A percentile compares a stretch with the other conserved stretches of the same genome.
Evolutionary conservation across 2,329 filamentous ascomycete genomes (phyloP).

Genomic region (Huntiella abstrusa): DNA sequence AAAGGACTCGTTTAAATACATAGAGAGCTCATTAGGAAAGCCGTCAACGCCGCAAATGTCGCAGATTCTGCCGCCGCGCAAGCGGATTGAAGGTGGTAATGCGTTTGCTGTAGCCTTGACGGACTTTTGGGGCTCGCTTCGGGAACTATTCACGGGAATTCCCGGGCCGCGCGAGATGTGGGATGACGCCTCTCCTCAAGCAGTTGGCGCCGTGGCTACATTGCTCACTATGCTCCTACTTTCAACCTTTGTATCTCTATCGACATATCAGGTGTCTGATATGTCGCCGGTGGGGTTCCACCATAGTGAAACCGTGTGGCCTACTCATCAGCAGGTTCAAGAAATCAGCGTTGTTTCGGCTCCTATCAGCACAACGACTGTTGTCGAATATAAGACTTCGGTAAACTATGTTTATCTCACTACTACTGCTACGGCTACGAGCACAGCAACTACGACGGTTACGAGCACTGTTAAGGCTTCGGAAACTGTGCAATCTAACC

Average conservation of each 20-base stretch:
- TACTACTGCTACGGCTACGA: conserved; percentile 2
- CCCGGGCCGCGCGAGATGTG: too few species aligned
- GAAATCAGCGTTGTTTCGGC: too few species aligned
- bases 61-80: background rate
- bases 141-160: background rate
- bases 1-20: conserved; percentile 9
- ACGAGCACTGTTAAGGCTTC: too few species aligned
- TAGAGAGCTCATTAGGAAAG: conserved; percentile 10
- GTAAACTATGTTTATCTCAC: conserved; percentile 8
- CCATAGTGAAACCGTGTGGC: background rate
- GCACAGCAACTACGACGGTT: background rate
- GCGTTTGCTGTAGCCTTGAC: too few species aligned
- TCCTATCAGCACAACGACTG: background rate
- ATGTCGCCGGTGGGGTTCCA: background rate
- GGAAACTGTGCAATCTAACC: too few species aligned
- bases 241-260: background rate
- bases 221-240: too few species aligned
- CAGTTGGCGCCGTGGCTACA: background rate
- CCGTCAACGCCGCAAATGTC: conserved; percentile 9
- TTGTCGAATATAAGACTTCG: conserved; percentile 9
- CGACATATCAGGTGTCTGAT: too few species aligned
- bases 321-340: background rate
- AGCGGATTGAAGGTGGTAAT: too few species aligned
- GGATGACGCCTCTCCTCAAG: background rate
- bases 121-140: background rate